Evolutionary conservation across 2,329 filamentous ascomycete species (phyloP).

Genomic region (Beauveria sp.): DNA sequence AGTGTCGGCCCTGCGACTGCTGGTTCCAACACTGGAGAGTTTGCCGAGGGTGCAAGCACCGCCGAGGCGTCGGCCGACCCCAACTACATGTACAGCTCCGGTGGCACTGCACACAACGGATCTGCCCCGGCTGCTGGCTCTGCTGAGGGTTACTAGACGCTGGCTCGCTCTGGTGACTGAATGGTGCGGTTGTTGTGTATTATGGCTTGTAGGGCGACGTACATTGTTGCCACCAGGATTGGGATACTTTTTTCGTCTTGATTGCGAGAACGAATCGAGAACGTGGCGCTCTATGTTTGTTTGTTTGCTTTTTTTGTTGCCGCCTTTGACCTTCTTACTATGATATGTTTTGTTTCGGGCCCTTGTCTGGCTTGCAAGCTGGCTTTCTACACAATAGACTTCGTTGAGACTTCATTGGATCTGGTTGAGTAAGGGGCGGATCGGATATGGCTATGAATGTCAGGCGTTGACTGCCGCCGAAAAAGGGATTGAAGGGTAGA

Average conservation of each 20-base stretch:
- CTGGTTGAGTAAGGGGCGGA: not conserved
- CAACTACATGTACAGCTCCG: slow-evolving; percentile 47
- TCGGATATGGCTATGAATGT: not conserved
- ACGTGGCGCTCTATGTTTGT: slow-evolving; percentile 5
- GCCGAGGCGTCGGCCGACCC: slow-evolving; percentile 20
- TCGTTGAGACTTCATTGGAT: not conserved
- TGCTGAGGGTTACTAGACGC: slow-evolving; percentile 43
- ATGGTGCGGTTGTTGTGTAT: not conserved
- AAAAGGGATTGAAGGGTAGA: not conserved
- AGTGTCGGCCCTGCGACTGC: slow-evolving; percentile 17
- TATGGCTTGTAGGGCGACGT: not conserved
- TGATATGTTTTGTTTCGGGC: not conserved
- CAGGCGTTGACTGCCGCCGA: not conserved
- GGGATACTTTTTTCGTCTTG: slow-evolving; percentile 6
- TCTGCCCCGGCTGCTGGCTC: slow-evolving; percentile 27
- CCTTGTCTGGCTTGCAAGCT: not conserved
- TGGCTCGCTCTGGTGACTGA: not conserved
- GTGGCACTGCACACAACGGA: slow-evolving; percentile 52
- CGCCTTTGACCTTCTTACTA: not conserved
- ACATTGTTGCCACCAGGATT: slow-evolving; percentile 7
- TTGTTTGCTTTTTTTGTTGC: not conserved
- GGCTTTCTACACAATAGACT: slow-evolving; percentile 7
- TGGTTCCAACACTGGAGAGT: slow-evolving; percentile 28
- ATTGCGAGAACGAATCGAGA: not conserved
- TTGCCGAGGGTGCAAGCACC: slow-evolving; percentile 30